Percentiles rank a stretch among this genome's conserved stretches.
Conservation (phyloP, 2,329 filamentous ascomycete genomes). For the Lasiodiplodia gonubiensis region DNA sequence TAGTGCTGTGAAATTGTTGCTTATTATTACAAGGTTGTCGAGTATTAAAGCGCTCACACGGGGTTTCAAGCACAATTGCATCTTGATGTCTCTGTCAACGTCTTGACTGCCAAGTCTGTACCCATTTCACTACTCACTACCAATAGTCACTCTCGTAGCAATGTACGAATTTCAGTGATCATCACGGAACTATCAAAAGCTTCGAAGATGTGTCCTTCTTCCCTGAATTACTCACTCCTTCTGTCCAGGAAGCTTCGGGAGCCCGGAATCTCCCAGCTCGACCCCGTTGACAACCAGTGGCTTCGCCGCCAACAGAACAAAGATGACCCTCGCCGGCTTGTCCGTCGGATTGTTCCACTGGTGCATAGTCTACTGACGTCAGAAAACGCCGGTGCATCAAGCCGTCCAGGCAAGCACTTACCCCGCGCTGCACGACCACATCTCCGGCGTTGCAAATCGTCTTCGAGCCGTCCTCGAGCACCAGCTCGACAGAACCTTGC, state of each 20-base stretch:
- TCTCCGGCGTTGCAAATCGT: constrained; percentile 27
- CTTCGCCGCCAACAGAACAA: not conserved
- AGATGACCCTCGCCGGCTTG: not conserved
- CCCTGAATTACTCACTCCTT: not conserved
- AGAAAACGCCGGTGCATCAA: not conserved
- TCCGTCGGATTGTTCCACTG: not conserved
- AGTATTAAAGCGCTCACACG: too few species aligned
- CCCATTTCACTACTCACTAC: too few species aligned
- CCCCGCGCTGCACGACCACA: constrained; percentile 17
- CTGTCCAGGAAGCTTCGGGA: not conserved
- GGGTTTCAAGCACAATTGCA: too few species aligned
- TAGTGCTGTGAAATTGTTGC: too few species aligned
- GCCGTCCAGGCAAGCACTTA: not conserved
- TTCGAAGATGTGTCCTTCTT: too few species aligned
- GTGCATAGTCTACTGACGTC: constrained; percentile 5
- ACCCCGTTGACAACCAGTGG: not conserved
- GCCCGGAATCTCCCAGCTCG: not conserved
- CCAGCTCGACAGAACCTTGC: constrained; percentile 45
- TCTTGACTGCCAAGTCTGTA: too few species aligned
- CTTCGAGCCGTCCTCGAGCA: constrained; percentile 46
- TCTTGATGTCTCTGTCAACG: too few species aligned
- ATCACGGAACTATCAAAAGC: too few species aligned
- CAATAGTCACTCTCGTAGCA: too few species aligned
- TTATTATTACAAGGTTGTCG: too few species aligned
- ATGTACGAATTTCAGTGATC: too few species aligned